Percentiles rank a stretch among this genome's conserved stretches.
phyloP scores from a whole-genome alignment of 2,329 filamentous ascomycete species.

The Aspergillus chevalieri region DNA sequence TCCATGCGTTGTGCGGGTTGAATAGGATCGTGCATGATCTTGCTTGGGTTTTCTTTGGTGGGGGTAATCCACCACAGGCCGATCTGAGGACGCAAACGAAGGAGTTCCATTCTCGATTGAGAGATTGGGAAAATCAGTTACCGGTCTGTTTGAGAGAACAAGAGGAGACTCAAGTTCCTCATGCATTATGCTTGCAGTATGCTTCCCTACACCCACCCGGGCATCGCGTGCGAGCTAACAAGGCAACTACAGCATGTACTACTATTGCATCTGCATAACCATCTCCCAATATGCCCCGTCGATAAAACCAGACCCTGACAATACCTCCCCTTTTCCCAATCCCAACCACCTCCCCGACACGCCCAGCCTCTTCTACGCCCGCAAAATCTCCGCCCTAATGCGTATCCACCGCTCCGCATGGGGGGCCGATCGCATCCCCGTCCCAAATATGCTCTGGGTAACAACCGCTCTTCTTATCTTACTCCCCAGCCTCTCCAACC shows the following conservation, averaged over 20 bases:
- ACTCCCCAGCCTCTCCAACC: slow-evolving; percentile 17
- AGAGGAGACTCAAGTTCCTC: slow-evolving; percentile 10
- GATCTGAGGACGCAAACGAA: slow-evolving; percentile 10
- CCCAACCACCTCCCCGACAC: slow-evolving; percentile 8
- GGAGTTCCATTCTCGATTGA: slow-evolving; percentile 13
- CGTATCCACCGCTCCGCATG: slow-evolving; percentile 22
- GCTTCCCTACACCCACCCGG: background rate
- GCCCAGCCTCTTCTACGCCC: slow-evolving; percentile 19
- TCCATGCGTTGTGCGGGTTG: slow-evolving; percentile 14
- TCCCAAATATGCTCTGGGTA: slow-evolving; percentile 24
- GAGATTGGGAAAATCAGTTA: slow-evolving; percentile 9
- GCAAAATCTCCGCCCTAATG: slow-evolving; percentile 20
- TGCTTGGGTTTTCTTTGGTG: slow-evolving; percentile 10
- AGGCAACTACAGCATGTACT: slow-evolving; percentile 26
- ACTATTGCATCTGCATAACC: slow-evolving; percentile 22
- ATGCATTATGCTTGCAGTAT: slow-evolving; percentile 19
- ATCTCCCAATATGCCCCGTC: background rate
- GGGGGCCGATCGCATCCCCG: slow-evolving; percentile 27
- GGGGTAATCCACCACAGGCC: slow-evolving; percentile 1
- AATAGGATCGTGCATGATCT: slow-evolving; percentile 16
- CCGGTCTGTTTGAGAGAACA: slow-evolving; percentile 8
- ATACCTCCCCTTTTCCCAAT: background rate
- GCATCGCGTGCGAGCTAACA: background rate
- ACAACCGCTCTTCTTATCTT: slow-evolving; percentile 23
- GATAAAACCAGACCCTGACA: background rate